Base-by-base conservation (phyloP, 495 filamentous ascomycete species). In the Penicillium coffeae region DNA sequence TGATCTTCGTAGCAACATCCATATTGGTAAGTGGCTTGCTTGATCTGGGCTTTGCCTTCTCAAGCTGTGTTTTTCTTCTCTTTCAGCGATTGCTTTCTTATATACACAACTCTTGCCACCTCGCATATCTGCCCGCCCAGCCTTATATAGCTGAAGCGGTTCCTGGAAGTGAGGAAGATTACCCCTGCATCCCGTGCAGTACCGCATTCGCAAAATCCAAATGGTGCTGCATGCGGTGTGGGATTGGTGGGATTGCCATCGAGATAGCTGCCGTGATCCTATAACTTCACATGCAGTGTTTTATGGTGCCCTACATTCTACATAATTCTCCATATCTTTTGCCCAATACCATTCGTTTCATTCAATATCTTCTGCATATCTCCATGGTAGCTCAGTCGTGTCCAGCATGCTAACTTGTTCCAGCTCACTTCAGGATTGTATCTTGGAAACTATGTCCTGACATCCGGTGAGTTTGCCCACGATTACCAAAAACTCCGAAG, bases 141-240 rank as follows among this genome's bases (percentile, higher is more conserved):
- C 78, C 79, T 68, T 66, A 46, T 66, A 59, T 83, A 83, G 78
- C 88, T 92, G 88, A 83, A 79, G 83, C 89, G 90, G 89, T 95
- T 95, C 90, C 90, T 95, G 87, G 80, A 89, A 85, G 73, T 77
- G 90, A 95, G 91, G 91, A 78, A 96, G 88, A 96, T 86, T 77
- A 85, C 86, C 89, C 87, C 82, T 85, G 80, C 81, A 81, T 78
- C 78, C 71, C 77, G 74, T 70, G 65, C 78, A 78, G 78, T 67
- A 53, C 75, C 81, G 76, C 69, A 87, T 90, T 89, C 85, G 84
- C 87, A 88, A 63, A 82, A 80, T 81, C 62, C 60, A 30, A 30
- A 65, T 69, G 82, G 84, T 78, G 64, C 74, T 83, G 76, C 74
- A 73, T 74, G 81, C 76, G 81, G 81, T 88, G 85, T 78, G 76